Percentiles rank a stretch among this genome's conserved stretches.
These are phyloP conservation scores for Aureobasidium sp. DNA, from an alignment of 2,329 filamentous ascomycete genomes.

Conservation along the genomic window DNA sequence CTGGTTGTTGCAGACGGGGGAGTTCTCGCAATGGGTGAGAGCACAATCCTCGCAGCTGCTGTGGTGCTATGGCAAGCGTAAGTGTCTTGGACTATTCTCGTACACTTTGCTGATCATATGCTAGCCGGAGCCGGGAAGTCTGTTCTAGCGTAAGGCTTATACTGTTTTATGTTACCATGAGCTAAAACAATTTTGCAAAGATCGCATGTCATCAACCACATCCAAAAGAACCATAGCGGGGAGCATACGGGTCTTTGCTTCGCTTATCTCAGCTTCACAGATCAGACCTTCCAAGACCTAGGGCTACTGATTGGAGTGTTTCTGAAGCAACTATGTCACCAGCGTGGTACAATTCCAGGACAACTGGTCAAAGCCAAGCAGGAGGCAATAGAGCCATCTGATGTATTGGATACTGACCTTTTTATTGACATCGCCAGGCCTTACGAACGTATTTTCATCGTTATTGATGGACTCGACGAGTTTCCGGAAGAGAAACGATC, in stretches of 20 bases:
- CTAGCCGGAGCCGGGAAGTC: not conserved
- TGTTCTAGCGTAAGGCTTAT: not conserved
- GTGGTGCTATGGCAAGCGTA: not conserved
- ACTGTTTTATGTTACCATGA: too few relatives aligned
- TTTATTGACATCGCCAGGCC: not conserved
- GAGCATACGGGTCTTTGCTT: not conserved
- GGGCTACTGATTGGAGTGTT: not conserved
- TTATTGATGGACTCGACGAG: not conserved
- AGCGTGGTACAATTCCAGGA: not conserved
- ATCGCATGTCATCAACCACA: not conserved
- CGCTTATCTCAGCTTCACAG: not conserved
- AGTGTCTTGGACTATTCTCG: not conserved
- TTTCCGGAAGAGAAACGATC: not conserved
- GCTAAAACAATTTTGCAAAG: not conserved
- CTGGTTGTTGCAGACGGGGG: not conserved
- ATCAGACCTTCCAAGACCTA: not conserved
- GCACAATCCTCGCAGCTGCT: not conserved
- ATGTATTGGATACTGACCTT: not conserved
- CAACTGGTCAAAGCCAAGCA: not conserved
- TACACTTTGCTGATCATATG: too few relatives aligned
- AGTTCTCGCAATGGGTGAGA: not conserved
- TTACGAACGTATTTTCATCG: not conserved
- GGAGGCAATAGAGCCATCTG: not conserved
- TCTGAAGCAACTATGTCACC: not conserved
- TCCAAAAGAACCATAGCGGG: not conserved